phyloP scores from a whole-genome alignment of 2,329 filamentous ascomycete species.

The Colletotrichum spaethianum region DNA sequence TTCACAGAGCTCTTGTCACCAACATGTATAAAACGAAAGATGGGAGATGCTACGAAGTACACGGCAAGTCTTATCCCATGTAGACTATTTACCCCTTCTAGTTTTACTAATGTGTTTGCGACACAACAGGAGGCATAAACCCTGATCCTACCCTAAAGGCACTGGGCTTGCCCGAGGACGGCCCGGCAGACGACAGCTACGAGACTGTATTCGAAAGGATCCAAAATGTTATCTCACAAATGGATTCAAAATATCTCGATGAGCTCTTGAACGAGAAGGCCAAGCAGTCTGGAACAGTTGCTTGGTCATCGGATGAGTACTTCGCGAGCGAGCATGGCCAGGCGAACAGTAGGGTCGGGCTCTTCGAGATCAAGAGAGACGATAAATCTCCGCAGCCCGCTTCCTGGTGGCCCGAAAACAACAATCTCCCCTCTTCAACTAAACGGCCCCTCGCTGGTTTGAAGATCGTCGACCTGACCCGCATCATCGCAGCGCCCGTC shows the following conservation, averaged over 20 bases:
- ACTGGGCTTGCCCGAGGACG: constrained; percentile 40
- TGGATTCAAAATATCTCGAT: constrained; percentile 44
- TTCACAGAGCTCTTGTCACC: constrained; percentile 35
- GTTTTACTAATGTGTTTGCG: not conserved
- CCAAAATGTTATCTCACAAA: constrained; percentile 40
- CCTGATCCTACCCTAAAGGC: constrained; percentile 41
- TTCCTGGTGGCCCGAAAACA: constrained; percentile 58
- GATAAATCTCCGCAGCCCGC: constrained; percentile 46
- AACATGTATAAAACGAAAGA: constrained; percentile 49
- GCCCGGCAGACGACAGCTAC: constrained; percentile 44
- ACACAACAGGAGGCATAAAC: constrained; percentile 40
- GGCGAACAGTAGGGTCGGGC: constrained; percentile 41
- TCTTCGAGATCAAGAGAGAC: constrained; percentile 46
- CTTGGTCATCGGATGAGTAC: constrained; percentile 46
- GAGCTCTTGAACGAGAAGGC: constrained; percentile 43
- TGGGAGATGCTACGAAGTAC: constrained; percentile 45
- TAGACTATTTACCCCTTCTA: no score
- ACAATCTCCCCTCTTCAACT: constrained; percentile 46
- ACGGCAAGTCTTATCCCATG: constrained; percentile 21
- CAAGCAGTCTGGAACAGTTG: constrained; percentile 47
- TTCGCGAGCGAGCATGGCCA: constrained; percentile 47
- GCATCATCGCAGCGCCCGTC: constrained; percentile 63
- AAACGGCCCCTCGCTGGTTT: constrained; percentile 61
- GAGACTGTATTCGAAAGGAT: constrained; percentile 41
- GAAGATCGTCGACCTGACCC: constrained; percentile 62